These are phyloP conservation scores for Persicaria maculosa DNA, from an alignment of 148 eudicot species.

Conservation along the genomic window DNA sequence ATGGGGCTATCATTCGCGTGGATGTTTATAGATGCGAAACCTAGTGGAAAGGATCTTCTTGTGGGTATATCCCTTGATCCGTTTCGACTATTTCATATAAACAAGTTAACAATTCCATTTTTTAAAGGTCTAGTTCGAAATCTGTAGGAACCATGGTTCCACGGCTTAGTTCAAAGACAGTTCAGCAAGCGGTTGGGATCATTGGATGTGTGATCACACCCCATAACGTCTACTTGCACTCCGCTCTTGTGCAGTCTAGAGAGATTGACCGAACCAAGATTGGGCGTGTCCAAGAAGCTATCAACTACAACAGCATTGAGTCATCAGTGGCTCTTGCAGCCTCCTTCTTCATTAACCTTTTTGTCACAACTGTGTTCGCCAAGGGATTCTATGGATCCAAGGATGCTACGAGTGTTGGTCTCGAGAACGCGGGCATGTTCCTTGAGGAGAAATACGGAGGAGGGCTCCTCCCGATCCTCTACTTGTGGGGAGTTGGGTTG, in stretches of 20 bases:
- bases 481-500: constrained; percentile 89
- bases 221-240: constrained; percentile 83
- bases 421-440: constrained; percentile 78
- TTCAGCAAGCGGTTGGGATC: constrained; percentile 88
- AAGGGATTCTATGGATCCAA: constrained; percentile 71
- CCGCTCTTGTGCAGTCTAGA: constrained; percentile 84
- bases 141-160: constrained; percentile 62
- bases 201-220: constrained; percentile 92
- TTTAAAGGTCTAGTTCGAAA: background rate
- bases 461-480: constrained; percentile 64
- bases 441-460: constrained; percentile 86
- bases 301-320: constrained; percentile 72
- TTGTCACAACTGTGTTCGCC: constrained; percentile 77
- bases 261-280: constrained; percentile 43
- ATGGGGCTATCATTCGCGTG: constrained; percentile 90
- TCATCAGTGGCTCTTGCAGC: constrained; percentile 60
- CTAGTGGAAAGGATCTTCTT: constrained; percentile 55
- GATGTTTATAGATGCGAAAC: constrained; percentile 73
- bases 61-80: constrained; percentile 37
- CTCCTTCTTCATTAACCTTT: constrained; percentile 72
- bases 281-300: constrained; percentile 60
- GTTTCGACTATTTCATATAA: background rate
- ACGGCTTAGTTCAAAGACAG: constrained; percentile 64
- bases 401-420: constrained; percentile 56
- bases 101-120: background rate